phyloP scores from a whole-genome alignment of 164 flowering plant genomes.

The Sextonia rubra region DNA sequence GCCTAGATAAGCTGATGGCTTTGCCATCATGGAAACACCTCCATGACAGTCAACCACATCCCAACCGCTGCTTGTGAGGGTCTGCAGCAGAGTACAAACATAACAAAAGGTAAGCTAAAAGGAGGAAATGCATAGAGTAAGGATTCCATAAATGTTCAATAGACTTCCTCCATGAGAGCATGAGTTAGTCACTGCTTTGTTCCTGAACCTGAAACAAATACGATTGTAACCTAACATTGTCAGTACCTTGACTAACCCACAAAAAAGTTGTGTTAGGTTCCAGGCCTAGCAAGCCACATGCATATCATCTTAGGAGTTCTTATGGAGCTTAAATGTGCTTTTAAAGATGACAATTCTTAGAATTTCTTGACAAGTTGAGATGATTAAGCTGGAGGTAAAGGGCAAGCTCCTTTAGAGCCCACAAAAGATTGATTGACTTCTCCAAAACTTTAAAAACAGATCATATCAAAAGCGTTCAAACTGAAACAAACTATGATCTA shows the following conservation, averaged over 20 bases:
- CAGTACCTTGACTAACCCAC: neutral
- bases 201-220: neutral
- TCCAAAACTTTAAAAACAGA: neutral
- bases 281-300: too few species aligned
- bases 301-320: too few species aligned
- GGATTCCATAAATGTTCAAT: neutral
- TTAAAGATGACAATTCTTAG: too few species aligned
- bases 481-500: neutral
- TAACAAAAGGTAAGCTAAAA: neutral
- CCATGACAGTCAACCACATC: conserved; percentile 55
- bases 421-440: neutral
- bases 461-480: neutral
- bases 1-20: conserved; percentile 64
- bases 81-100: conserved; percentile 28
- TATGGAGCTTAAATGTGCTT: neutral
- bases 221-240: neutral
- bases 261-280: neutral
- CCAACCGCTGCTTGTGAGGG: conserved; percentile 80
- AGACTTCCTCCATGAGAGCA: neutral
- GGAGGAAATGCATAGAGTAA: neutral
- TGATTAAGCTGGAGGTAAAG: too few species aligned
- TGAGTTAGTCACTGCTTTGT: neutral
- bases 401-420: neutral
- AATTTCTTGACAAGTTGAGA: neutral
- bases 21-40: conserved; percentile 86